Conservation (phyloP, 495 filamentous ascomycete species). For the Aspergillus hancockii region DNA sequence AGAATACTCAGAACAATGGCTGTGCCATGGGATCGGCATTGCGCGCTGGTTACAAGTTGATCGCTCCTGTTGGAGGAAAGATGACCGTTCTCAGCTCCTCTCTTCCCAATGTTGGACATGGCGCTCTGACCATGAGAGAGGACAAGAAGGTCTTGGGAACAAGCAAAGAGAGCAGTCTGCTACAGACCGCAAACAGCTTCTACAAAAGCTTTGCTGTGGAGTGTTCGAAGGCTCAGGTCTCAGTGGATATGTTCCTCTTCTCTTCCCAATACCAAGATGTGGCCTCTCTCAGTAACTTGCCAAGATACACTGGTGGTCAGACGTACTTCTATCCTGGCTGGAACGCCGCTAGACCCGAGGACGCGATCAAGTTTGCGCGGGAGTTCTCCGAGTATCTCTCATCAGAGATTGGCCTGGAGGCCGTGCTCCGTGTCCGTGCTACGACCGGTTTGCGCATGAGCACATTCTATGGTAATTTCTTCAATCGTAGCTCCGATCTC, state of each 20-base stretch:
- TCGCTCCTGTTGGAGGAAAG: constrained; percentile 91
- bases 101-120: constrained; percentile 86
- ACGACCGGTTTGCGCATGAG: constrained; percentile 95
- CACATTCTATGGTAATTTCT: constrained; percentile 99
- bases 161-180: constrained; percentile 79
- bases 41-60: constrained; percentile 90
- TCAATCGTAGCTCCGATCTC: constrained; percentile 94
- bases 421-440: constrained; percentile 90
- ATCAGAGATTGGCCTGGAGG: constrained; percentile 93
- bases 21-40: constrained; percentile 94
- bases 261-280: constrained; percentile 97
- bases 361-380: constrained; percentile 94
- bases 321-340: constrained; percentile 99
- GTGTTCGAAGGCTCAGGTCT: constrained; percentile 97
- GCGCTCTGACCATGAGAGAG: constrained; percentile 90
- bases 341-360: constrained; percentile 89
- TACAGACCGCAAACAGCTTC: constrained; percentile 92
- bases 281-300: constrained; percentile 89
- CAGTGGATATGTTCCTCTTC: constrained; percentile 99
- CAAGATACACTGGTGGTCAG: constrained; percentile 94
- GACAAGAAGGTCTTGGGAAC: constrained; percentile 97
- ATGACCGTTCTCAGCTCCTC: constrained; percentile 86
- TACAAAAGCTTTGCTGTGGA: constrained; percentile 99
- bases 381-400: constrained; percentile 97
- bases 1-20: constrained; percentile 80